These are phyloP conservation scores for Fagopyrum homotropicum DNA, from an alignment of 148 eudicot species.

Conservation along the genomic window DNA sequence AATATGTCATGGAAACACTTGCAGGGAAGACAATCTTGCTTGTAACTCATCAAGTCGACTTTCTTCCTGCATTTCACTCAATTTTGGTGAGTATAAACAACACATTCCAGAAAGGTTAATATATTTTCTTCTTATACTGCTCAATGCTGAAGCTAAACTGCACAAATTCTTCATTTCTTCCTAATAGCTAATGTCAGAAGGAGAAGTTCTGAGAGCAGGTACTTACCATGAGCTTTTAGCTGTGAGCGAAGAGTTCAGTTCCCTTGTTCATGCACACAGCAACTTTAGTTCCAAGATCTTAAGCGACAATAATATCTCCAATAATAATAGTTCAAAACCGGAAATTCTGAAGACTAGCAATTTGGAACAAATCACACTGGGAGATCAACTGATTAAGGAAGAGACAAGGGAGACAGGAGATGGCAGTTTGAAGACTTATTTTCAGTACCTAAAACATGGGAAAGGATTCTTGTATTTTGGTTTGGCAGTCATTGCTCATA, in stretches of 20 bases:
- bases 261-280: slow-evolving; percentile 35
- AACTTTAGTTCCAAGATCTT: slow-evolving; percentile 8
- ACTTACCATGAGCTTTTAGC: slow-evolving; percentile 33
- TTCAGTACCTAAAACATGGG: slow-evolving; percentile 41
- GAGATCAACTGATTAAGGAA: slow-evolving; percentile 43
- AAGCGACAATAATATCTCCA: slow-evolving; percentile 5
- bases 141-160: not conserved
- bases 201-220: slow-evolving; percentile 34
- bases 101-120: not conserved
- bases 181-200: slow-evolving; percentile 39
- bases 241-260: slow-evolving; percentile 25
- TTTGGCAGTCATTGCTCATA: slow-evolving; percentile 29
- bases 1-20: slow-evolving; percentile 22
- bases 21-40: slow-evolving; percentile 20
- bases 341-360: slow-evolving; percentile 9
- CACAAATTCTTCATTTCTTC: not conserved
- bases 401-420: slow-evolving; percentile 60
- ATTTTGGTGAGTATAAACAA: slow-evolving; percentile 15
- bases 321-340: slow-evolving; percentile 14
- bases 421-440: slow-evolving; percentile 41
- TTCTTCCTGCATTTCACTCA: slow-evolving; percentile 19
- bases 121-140: not conserved
- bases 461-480: slow-evolving; percentile 37
- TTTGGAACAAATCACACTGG: not conserved
- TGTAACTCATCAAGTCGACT: slow-evolving; percentile 24